These are phyloP conservation scores for Yamadazyma sp. DNA, from an alignment of 1,139 yeast species.

Conservation along the genomic window DNA sequence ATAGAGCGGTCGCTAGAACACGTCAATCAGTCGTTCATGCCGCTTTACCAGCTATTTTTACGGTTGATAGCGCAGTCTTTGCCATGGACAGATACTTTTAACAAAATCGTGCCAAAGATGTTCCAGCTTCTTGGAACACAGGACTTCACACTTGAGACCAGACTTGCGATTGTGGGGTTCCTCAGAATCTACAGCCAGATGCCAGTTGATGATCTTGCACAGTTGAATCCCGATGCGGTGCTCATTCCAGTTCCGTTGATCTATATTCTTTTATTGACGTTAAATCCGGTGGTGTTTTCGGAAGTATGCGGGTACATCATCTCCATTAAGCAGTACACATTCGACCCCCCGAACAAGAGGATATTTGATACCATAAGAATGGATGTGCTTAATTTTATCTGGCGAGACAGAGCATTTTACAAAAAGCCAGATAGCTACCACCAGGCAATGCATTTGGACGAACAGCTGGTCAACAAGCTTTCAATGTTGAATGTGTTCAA, in stretches of 20 bases:
- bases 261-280: constrained; percentile 11
- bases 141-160: neutral
- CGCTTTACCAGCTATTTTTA: neutral
- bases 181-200: constrained; percentile 5
- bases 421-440: constrained; percentile 19
- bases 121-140: neutral
- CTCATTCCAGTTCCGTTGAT: constrained; percentile 10
- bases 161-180: constrained; percentile 8
- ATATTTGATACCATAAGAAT: constrained; percentile 55
- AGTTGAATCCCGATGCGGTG: constrained; percentile 4
- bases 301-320: constrained; percentile 51
- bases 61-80: neutral
- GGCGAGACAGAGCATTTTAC: constrained; percentile 53
- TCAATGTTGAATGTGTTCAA: constrained; percentile 32
- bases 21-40: no score
- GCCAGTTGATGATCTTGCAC: neutral
- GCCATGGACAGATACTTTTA: neutral
- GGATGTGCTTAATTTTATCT: constrained; percentile 60
- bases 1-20: no score
- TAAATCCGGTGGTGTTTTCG: constrained; percentile 42
- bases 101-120: neutral
- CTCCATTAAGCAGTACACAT: constrained; percentile 33
- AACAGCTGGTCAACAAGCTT: constrained; percentile 33
- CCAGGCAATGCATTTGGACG: constrained; percentile 43
- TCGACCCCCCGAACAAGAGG: constrained; percentile 25